These are phyloP conservation scores for Kwoniella bestiolae DNA, from an alignment of 768 basidiomycete genomes.

Conservation along the genomic window DNA sequence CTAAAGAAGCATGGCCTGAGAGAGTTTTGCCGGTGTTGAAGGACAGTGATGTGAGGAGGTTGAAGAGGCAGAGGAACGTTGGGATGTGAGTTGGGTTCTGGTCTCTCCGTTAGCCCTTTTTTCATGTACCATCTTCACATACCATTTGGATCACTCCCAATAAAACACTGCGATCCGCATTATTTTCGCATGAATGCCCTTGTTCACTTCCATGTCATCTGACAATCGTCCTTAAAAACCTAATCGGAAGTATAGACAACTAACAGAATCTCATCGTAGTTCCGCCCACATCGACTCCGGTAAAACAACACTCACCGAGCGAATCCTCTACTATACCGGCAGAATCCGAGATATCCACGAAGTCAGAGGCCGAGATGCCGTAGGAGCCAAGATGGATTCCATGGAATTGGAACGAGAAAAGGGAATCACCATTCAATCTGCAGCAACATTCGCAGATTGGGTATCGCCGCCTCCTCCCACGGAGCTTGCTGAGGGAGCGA, in stretches of 20 bases:
- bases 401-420: conserved; percentile 99
- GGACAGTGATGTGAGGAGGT: conserved; percentile 68
- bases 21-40: conserved; percentile 59
- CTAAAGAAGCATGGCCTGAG: conserved; percentile 51
- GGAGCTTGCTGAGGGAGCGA: conserved; percentile 45
- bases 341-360: conserved; percentile 95
- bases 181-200: too few species aligned
- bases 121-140: too few species aligned
- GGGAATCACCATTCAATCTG: conserved; percentile 98
- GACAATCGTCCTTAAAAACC: too few species aligned
- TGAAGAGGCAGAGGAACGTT: conserved; percentile 86
- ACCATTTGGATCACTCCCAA: too few species aligned
- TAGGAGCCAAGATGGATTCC: conserved; percentile 99
- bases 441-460: conserved; percentile 99
- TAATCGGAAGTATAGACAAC: too few species aligned
- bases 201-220: too few species aligned
- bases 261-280: conserved; percentile 11
- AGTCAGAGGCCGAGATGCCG: conserved; percentile 89
- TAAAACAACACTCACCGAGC: conserved; percentile 96
- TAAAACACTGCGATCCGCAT: too few species aligned
- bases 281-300: conserved; percentile 69
- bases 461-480: conserved; percentile 64
- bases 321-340: conserved; percentile 92
- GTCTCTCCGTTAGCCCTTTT: not conserved
- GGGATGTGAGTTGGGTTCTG: conserved; percentile 65